Percentiles rank a stretch among this genome's conserved stretches.
Evolutionary conservation across 164 flowering plant genomes (phyloP).

Genomic region (Nymphaea thermarum): DNA sequence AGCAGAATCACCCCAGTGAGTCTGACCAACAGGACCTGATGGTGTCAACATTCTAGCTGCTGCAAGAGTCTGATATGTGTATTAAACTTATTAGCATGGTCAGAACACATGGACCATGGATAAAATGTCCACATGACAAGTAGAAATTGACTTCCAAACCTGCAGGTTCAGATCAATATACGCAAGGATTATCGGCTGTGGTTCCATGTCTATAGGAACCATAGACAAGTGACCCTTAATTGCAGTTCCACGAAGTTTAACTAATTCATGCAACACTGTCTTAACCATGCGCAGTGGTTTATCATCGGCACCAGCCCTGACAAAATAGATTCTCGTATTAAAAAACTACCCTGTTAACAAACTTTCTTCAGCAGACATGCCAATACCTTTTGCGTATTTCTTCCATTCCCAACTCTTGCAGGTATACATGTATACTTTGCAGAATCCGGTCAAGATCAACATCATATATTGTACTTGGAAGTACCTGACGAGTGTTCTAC

Average conservation of each 20-base stretch:
- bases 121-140: not conserved
- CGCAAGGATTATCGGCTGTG: constrained; percentile 96
- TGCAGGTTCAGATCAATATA: constrained; percentile 97
- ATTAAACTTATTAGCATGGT: not conserved
- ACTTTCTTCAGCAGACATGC: not conserved
- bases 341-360: not conserved
- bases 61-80: constrained; percentile 69
- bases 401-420: constrained; percentile 97
- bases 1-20: constrained; percentile 87
- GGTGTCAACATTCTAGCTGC: constrained; percentile 98
- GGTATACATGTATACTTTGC: constrained; percentile 87
- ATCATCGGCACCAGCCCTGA: constrained; percentile 98
- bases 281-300: constrained; percentile 98
- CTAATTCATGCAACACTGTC: constrained; percentile 97
- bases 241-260: constrained; percentile 94
- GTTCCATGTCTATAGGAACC: constrained; percentile 99
- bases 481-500: constrained; percentile 40
- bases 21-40: constrained; percentile 81
- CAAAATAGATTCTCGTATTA: not conserved
- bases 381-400: constrained; percentile 80
- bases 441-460: constrained; percentile 96
- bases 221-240: constrained; percentile 95
- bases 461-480: constrained; percentile 87
- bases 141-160: constrained; percentile 26
- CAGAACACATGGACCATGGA: not conserved